Evolutionary conservation across 2,329 filamentous ascomycete species (phyloP).

Genomic region (Aspergillus niger): DNA sequence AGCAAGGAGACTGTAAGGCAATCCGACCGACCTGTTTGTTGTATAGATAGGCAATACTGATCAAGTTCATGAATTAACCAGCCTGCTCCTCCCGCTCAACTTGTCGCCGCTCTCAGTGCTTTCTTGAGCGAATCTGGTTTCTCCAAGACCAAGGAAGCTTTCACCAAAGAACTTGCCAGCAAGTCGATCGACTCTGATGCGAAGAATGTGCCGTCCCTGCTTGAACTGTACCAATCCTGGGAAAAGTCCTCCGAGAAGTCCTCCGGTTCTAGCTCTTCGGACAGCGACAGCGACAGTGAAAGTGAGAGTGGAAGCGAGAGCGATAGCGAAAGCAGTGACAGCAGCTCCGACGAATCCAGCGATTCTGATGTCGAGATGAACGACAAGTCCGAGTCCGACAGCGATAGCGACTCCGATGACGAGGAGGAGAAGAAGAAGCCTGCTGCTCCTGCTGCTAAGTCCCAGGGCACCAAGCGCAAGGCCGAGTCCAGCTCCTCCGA

Average conservation of each 20-base stretch:
- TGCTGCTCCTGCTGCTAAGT: slow-evolving; percentile 28
- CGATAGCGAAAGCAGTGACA: slow-evolving; percentile 31
- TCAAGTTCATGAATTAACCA: slow-evolving; percentile 17
- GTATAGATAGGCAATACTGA: slow-evolving; percentile 10
- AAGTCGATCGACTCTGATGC: slow-evolving; percentile 29
- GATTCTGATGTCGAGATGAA: slow-evolving; percentile 48
- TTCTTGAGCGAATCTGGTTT: slow-evolving; percentile 71
- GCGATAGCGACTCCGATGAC: slow-evolving; percentile 56
- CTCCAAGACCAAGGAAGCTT: slow-evolving; percentile 60
- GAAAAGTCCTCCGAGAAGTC: slow-evolving; percentile 22
- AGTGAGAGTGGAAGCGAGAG: slow-evolving; percentile 27
- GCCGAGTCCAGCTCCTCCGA: slow-evolving; percentile 48
- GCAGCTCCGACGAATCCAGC: slow-evolving; percentile 40
- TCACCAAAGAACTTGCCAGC: slow-evolving; percentile 60
- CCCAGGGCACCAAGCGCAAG: slow-evolving; percentile 61
- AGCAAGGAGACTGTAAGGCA: slow-evolving; percentile 27
- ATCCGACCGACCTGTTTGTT: neutral
- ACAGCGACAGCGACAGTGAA: slow-evolving; percentile 22
- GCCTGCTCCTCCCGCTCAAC: slow-evolving; percentile 56
- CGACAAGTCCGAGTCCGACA: slow-evolving; percentile 49
- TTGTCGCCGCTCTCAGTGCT: slow-evolving; percentile 66
- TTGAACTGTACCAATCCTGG: slow-evolving; percentile 43
- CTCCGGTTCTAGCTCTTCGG: slow-evolving; percentile 20
- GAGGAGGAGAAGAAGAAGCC: slow-evolving; percentile 59
- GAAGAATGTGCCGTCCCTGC: slow-evolving; percentile 40